Evolutionary conservation across 148 eudicot genomes (phyloP).

Genomic region (Chenopodium formosanum): DNA sequence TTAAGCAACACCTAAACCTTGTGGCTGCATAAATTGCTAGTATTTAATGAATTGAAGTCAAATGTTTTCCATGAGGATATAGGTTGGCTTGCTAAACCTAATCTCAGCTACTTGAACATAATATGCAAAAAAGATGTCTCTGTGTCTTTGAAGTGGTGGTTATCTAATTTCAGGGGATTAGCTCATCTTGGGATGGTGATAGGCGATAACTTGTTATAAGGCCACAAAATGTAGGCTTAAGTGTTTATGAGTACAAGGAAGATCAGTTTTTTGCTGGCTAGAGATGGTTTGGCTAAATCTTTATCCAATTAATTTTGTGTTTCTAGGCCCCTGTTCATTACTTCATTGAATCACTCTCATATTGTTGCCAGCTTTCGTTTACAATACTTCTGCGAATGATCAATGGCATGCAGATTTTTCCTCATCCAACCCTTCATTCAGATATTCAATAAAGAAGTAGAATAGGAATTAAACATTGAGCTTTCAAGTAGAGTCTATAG

Average conservation of each 20-base stretch:
- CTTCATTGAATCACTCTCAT: not conserved
- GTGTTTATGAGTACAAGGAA: not conserved
- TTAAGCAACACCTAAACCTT: not conserved
- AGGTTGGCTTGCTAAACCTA: not conserved
- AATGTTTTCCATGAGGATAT: not conserved
- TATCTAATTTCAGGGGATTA: conserved; percentile 3
- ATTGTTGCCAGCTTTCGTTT: not conserved
- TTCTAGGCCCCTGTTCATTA: not conserved
- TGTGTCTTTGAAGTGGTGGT: not conserved
- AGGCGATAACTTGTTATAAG: not conserved
- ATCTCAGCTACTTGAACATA: not conserved
- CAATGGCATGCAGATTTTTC: not conserved
- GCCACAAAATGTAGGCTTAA: not conserved
- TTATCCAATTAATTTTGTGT: not conserved
- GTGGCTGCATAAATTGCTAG: not conserved
- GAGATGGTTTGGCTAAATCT: not conserved
- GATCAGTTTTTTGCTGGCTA: not conserved
- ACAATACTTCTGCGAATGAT: not conserved
- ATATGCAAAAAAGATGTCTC: not conserved
- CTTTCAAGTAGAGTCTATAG: not conserved
- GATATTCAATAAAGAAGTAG: not conserved
- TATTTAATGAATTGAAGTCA: not conserved
- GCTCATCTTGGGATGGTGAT: not conserved
- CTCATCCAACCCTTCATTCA: not conserved
- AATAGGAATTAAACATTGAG: not conserved